Base-by-base conservation (phyloP, 1,284 basidiomycete species). In the Boletus smithii region DNA sequence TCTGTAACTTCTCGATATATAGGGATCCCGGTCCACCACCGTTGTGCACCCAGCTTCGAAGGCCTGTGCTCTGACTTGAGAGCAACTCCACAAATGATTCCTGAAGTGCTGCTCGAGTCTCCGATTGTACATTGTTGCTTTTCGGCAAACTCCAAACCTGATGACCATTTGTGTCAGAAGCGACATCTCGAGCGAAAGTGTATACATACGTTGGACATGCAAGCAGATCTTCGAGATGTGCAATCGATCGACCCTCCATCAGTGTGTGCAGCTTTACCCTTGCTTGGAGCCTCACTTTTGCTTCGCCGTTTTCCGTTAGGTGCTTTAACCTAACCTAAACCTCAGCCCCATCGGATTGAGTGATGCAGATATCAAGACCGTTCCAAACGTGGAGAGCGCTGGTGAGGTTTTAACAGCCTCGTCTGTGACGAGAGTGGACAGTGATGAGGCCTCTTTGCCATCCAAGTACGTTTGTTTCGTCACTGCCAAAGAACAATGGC, bases 291-390 rank as follows among this genome's bases (percentile, higher is more conserved):
- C n/a, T n/a, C n/a, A n/a, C n/a, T n/a, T n/a, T n/a, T n/a, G n/a
- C n/a, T n/a, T n/a, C n/a, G n/a, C n/a, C n/a, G n/a, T n/a, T n/a
- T n/a, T n/a, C n/a, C n/a, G n/a, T n/a, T n/a, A n/a, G n/a, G n/a
- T n/a, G n/a, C n/a, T n/a, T n/a, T n/a, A n/a, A n/a, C n/a, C n/a
- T n/a, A n/a, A n/a, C n/a, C n/a, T n/a, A n/a, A n/a, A n/a, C 8
- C 61, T 62, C n/a, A 41, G 0, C 29, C 59, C 49, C 8, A 40
- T 62, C n/a, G 35, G 32, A 5, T 36, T 62, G 5, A 29, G n/a
- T 11, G 50, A 58, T 7, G 27, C 30, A 20, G 59, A 63, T 24
- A 41, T 62, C 41, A 32, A 41, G 27, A 53, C 43, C 10, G 20
- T 53, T 14, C 14, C 13, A 11, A 30, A 43, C 16, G 44, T n/a